phyloP scores from a whole-genome alignment of 2,329 filamentous ascomycete species.

The Dactylellina drechsleri region DNA sequence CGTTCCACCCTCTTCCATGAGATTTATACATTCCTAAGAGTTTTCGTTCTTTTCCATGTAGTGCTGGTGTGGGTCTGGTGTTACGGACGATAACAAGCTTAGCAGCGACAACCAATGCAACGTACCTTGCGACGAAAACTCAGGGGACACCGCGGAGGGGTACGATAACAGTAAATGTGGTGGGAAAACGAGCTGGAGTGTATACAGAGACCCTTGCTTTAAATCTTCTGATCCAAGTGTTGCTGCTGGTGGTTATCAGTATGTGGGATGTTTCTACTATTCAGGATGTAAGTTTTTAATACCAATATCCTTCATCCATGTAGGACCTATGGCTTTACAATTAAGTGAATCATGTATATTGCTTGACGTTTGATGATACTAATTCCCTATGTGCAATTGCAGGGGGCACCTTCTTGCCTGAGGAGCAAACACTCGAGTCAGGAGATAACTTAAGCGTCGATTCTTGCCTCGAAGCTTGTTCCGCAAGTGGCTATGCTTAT shows the following conservation, averaged over 20 bases:
- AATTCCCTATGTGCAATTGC: not conserved
- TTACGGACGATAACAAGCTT: slow-evolving; percentile 3
- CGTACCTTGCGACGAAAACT: not conserved
- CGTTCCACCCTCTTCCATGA: not conserved
- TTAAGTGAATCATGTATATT: too few species aligned
- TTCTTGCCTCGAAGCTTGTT: too few species aligned
- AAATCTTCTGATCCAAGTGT: too few species aligned
- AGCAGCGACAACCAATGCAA: not conserved
- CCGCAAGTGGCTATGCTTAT: too few species aligned
- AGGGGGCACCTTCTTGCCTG: slow-evolving; percentile 9
- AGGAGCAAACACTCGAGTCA: too few species aligned
- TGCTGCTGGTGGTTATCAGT: too few species aligned
- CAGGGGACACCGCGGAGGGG: not conserved
- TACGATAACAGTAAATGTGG: not conserved
- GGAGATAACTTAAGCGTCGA: too few species aligned
- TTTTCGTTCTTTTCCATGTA: not conserved
- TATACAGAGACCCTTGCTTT: too few species aligned
- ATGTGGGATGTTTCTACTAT: not conserved
- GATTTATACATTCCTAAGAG: not conserved
- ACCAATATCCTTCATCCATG: too few species aligned
- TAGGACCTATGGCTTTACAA: too few species aligned
- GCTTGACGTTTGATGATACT: too few species aligned
- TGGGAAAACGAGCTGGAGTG: too few species aligned
- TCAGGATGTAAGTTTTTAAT: not conserved
- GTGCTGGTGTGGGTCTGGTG: slow-evolving; percentile 24